phyloP scores from a whole-genome alignment of 208 protist genomes.

The Trypanosoma platydactyli region DNA sequence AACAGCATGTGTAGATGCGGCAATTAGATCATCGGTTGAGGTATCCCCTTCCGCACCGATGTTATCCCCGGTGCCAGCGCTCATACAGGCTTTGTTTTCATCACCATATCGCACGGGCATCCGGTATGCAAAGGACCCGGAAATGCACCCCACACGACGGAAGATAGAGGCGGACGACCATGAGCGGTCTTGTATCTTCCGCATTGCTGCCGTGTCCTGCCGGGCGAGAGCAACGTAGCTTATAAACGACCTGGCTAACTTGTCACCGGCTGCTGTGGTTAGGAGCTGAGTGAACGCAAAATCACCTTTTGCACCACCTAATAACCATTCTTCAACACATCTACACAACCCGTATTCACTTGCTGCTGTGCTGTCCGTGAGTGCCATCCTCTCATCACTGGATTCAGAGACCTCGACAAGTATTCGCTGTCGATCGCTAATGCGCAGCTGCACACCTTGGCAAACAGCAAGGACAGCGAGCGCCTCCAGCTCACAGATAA shows the following conservation, averaged over 20 bases:
- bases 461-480: conserved; percentile 9
- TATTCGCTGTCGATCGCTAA: conserved; percentile 13
- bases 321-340: conserved; percentile 18
- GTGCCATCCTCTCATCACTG: background rate
- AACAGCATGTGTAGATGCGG: conserved; percentile 6
- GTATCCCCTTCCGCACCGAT: background rate
- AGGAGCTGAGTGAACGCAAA: conserved; percentile 4
- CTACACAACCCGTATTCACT: background rate
- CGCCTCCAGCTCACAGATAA: conserved; percentile 22
- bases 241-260: conserved; percentile 12
- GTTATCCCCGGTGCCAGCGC: background rate
- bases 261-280: background rate
- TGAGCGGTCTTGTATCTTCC: conserved; percentile 1
- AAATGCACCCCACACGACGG: background rate
- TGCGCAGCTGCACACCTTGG: conserved; percentile 17
- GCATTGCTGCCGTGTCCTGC: conserved; percentile 13
- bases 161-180: background rate
- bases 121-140: background rate
- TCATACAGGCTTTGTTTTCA: no score
- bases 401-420: conserved; percentile 32
- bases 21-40: background rate
- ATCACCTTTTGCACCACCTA: background rate
- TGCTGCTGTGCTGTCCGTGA: background rate
- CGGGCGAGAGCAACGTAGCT: conserved; percentile 18
- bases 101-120: background rate